These are phyloP conservation scores for Trypanosoma avium DNA, from an alignment of 208 protist genomes.

Conservation along the genomic window DNA sequence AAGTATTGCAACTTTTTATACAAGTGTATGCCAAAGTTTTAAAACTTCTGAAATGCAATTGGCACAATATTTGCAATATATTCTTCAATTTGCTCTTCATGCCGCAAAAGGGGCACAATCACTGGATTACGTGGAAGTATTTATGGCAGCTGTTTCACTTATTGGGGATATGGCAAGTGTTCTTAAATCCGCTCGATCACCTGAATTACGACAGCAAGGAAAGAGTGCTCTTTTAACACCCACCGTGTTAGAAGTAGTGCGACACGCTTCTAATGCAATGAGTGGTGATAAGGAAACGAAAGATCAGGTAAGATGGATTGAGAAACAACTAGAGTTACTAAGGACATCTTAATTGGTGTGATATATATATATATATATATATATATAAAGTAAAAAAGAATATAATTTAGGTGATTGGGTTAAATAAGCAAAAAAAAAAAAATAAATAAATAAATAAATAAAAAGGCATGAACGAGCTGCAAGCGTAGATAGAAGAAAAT, in stretches of 20 bases:
- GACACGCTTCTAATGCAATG: conserved; percentile 23
- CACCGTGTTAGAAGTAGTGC: conserved; percentile 35
- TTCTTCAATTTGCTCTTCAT: conserved; percentile 74
- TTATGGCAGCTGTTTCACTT: conserved; percentile 62
- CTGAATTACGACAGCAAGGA: conserved; percentile 52
- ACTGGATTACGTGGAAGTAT: conserved; percentile 51
- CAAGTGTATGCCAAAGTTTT: conserved; percentile 80
- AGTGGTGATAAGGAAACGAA: conserved; percentile 36
- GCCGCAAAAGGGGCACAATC: conserved; percentile 33
- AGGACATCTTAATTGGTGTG: conserved; percentile 25
- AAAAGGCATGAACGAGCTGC: too few relatives aligned
- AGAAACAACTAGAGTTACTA: conserved; percentile 52
- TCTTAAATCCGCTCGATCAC: conserved; percentile 36
- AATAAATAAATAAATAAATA: background rate
- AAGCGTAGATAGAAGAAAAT: too few relatives aligned
- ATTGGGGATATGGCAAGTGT: conserved; percentile 86
- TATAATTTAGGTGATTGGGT: background rate
- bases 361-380: background rate
- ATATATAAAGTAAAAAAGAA: background rate
- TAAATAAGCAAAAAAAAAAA: background rate
- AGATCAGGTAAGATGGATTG: conserved; percentile 72
- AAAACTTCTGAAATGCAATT: conserved; percentile 42
- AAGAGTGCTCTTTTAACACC: conserved; percentile 62
- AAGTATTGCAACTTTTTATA: conserved; percentile 66
- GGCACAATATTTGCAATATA: conserved; percentile 60